Evolutionary conservation across 78 protist species (phyloP), one percentile per base, ranked within the genome.

Genomic region (Chrysochromulina parva): DNA sequence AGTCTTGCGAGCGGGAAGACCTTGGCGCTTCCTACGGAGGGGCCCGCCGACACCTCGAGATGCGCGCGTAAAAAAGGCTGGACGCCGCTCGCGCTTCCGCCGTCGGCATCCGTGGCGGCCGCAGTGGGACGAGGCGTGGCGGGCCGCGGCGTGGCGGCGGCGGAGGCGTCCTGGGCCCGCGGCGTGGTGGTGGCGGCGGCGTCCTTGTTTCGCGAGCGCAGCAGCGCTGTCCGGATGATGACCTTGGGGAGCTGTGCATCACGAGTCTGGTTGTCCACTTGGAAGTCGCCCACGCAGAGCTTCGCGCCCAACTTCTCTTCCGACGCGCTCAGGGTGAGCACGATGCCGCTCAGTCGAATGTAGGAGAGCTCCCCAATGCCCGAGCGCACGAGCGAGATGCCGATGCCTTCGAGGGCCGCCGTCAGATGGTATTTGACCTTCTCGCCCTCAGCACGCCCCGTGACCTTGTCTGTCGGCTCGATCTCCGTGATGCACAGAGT

Each of bases 361-460:
- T 74, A 74, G 55, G 82, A 53, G 82, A 74, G 82, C 82, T 74
- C 82, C 1, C 9, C 57, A 5, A 48, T 26, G 53, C 82, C 82
- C 26, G 82, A 74, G 22, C 82, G 82, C 22, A 74, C 82, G 55
- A 74, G 57, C 28, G 82, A 74, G 50, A 74, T 13, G 58, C 82
- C 82, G 55, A 74, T 13, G 57, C 82, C 82, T 1, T 3, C 14
- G 26, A 74, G 0, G 57, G 6, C 28, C 57, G 57, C 82, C 19
- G 10, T 2, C 14, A 38, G 48, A 26, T 48, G 24, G 28, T 48
- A 17, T 17, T 6, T 1, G n/a, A 3, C 2, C 82, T 4, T 13
- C 71, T 65, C 38, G 38, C 13, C 62, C 62, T 58, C 62, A 7
- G 62, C 62, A 13, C 24, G 24, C 24, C 24, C 50, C n/a, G 24